phyloP scores from a whole-genome alignment of 306 rosid species.

The Sicyos baderoa region DNA sequence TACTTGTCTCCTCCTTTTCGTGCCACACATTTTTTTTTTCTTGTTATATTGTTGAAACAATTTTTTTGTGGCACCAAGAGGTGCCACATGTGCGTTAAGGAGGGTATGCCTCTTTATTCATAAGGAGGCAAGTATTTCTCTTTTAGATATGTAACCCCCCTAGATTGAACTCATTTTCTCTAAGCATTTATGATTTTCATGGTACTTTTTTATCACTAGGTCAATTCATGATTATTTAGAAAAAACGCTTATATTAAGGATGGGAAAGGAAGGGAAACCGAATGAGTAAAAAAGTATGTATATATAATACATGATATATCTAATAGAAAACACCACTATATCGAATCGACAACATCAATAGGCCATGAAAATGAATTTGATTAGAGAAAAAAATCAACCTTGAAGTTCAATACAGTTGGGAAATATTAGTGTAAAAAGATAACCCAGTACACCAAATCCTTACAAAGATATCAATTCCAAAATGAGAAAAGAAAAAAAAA shows the following conservation, averaged over 20 bases:
- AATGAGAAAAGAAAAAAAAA: neutral
- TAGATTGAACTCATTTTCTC: no score
- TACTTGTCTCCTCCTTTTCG: no score
- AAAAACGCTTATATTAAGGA: neutral
- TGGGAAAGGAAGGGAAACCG: neutral
- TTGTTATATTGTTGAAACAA: no score
- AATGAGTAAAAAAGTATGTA: neutral
- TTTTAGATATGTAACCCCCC: no score
- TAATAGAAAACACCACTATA: neutral
- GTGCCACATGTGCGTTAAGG: no score
- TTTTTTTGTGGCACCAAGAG: no score
- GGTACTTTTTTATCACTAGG: no score
- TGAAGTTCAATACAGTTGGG: neutral
- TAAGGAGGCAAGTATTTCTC: no score
- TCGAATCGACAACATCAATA: neutral
- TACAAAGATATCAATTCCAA: slow-evolving; percentile 8
- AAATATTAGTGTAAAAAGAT: neutral
- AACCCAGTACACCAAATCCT: slow-evolving; percentile 1
- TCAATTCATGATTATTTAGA: neutral
- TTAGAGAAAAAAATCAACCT: neutral
- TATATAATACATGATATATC: neutral
- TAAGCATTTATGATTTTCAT: no score
- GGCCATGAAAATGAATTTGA: neutral
- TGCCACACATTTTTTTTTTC: no score
- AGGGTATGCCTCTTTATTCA: no score